phyloP scores from a whole-genome alignment of 192 early-diverging fungal species.

The Lunasporangiospora selenospora region DNA sequence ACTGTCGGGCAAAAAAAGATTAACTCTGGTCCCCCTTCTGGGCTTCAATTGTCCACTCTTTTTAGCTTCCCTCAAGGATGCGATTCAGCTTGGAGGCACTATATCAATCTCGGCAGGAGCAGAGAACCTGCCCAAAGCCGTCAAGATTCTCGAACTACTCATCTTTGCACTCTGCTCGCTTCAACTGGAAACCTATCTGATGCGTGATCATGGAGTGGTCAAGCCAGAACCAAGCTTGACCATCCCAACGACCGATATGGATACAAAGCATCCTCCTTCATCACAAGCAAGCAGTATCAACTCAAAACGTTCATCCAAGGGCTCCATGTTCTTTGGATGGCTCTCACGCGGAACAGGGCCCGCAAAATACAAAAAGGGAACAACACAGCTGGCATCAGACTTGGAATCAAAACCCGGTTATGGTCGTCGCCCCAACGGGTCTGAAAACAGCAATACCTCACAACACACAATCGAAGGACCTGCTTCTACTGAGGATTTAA shows the following conservation, averaged over 20 bases:
- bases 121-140: conserved; percentile 66
- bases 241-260: neutral
- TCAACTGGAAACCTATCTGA: conserved; percentile 74
- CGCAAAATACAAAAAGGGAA: conserved; percentile 29
- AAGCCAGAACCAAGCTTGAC: conserved; percentile 15
- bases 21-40: no score
- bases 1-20: no score
- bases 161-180: conserved; percentile 81
- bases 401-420: neutral
- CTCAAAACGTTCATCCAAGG: conserved; percentile 45
- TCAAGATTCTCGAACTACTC: conserved; percentile 77
- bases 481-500: conserved; percentile 15
- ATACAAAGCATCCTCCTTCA: conserved; percentile 6
- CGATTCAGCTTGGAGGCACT: conserved; percentile 33
- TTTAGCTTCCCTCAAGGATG: no score
- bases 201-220: conserved; percentile 72
- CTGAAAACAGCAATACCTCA: neutral
- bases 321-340: conserved; percentile 41
- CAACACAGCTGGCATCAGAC: conserved; percentile 22
- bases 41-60: no score
- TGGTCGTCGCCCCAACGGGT: neutral
- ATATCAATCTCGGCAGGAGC: conserved; percentile 18
- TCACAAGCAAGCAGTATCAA: conserved; percentile 12
- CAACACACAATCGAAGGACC: conserved; percentile 1
- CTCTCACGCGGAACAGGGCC: conserved; percentile 32